These are phyloP conservation scores for Apophysomyces sp. DNA, from an alignment of 371 early-diverging fungal genomes.

Conservation along the genomic window DNA sequence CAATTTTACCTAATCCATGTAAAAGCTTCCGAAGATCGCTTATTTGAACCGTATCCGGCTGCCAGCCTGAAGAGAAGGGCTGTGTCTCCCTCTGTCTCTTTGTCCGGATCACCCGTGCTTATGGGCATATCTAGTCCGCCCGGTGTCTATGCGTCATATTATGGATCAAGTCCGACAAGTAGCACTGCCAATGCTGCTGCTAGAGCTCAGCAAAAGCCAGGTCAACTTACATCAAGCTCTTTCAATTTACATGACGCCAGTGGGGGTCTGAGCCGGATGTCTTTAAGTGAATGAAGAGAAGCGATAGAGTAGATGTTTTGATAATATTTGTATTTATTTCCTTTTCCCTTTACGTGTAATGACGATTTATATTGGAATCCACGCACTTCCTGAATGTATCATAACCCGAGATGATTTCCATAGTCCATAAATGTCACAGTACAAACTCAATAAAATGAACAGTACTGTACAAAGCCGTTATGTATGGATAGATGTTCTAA, in stretches of 20 bases:
- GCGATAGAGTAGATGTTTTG: background rate
- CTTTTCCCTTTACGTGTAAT: background rate
- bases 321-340: background rate
- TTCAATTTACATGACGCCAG: slow-evolving; percentile 48
- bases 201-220: slow-evolving; percentile 31
- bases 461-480: no score
- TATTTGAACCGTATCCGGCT: slow-evolving; percentile 34
- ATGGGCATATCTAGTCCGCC: slow-evolving; percentile 40
- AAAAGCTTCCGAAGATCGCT: slow-evolving; percentile 40
- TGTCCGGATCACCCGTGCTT: slow-evolving; percentile 41
- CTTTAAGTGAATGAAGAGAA: slow-evolving; percentile 31
- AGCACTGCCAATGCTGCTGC: slow-evolving; percentile 32
- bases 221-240: slow-evolving; percentile 10
- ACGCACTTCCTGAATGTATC: no score
- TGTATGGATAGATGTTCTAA: no score
- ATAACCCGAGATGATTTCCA: no score
- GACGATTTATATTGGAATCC: no score
- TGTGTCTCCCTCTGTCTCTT: slow-evolving; percentile 45
- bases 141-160: slow-evolving; percentile 14
- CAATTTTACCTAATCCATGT: background rate
- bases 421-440: no score
- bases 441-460: no score
- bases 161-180: slow-evolving; percentile 18
- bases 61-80: slow-evolving; percentile 39
- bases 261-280: slow-evolving; percentile 45